Percentiles rank a stretch among this genome's conserved stretches.
phyloP scores from a whole-genome alignment of 305 asterid species.

The Fraxinus baroniana region DNA sequence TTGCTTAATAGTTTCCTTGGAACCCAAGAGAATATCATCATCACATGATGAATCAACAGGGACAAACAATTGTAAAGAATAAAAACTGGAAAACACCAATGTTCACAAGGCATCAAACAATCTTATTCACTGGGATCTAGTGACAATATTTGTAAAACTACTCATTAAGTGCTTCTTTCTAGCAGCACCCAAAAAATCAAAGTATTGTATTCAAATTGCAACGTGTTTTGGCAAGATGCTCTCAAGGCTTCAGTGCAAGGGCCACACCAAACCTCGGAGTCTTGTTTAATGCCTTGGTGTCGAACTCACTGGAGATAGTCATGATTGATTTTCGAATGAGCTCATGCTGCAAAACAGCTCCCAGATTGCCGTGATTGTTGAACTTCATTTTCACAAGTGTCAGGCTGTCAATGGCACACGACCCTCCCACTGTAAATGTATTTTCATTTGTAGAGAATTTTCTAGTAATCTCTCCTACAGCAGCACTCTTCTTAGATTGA shows the following conservation, averaged over 20 bases:
- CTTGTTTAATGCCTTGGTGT: slow-evolving; percentile 67
- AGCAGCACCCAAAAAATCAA: slow-evolving; percentile 16
- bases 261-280: slow-evolving; percentile 80
- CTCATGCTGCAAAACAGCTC: slow-evolving; percentile 83
- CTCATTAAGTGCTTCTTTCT: slow-evolving; percentile 38
- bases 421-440: slow-evolving; percentile 85
- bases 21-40: no score
- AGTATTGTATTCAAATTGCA: slow-evolving; percentile 1
- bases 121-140: slow-evolving; percentile 19
- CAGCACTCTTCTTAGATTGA: slow-evolving; percentile 61
- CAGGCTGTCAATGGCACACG: slow-evolving; percentile 64
- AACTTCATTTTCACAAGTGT: slow-evolving; percentile 71
- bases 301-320: slow-evolving; percentile 84
- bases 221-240: not conserved
- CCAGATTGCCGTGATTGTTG: slow-evolving; percentile 77
- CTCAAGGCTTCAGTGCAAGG: slow-evolving; percentile 78
- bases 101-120: slow-evolving; percentile 9
- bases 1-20: no score
- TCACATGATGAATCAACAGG: no score
- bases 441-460: slow-evolving; percentile 90
- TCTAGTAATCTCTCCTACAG: slow-evolving; percentile 80
- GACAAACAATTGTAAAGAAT: no score
- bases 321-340: slow-evolving; percentile 62
- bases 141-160: slow-evolving; percentile 21
- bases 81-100: slow-evolving; percentile 3